phyloP scores from a whole-genome alignment of 2,329 filamentous ascomycete species.

The Arthroderma sp. region DNA sequence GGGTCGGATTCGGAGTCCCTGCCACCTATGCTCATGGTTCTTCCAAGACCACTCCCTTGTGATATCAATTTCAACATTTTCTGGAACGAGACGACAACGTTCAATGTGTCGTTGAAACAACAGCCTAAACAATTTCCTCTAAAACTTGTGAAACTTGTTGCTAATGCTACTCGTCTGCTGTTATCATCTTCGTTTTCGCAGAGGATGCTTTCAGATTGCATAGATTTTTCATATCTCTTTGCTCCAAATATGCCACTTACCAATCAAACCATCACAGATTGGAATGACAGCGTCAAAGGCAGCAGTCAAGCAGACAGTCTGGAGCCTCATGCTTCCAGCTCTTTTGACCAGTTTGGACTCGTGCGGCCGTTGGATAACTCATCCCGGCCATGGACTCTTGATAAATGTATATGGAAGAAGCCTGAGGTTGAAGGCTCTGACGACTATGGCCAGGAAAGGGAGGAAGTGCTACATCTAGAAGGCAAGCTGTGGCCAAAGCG shows the following conservation, averaged over 20 bases:
- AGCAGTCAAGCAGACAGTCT: constrained; percentile 5
- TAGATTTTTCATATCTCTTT: constrained; percentile 15
- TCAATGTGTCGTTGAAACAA: constrained; percentile 12
- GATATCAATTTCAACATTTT: constrained; percentile 17
- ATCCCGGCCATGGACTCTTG: constrained; percentile 12
- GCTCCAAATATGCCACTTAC: constrained; percentile 9
- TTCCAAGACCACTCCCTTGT: constrained; percentile 15
- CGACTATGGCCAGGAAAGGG: constrained; percentile 1
- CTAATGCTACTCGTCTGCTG: constrained; percentile 12
- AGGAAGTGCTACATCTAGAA: constrained; percentile 14
- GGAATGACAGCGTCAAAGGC: constrained; percentile 12
- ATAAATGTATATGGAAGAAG: constrained; percentile 10
- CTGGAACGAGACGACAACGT: constrained; percentile 17
- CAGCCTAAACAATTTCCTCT: constrained; percentile 1
- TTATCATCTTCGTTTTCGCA: constrained; percentile 13
- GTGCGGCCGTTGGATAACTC: constrained; percentile 9
- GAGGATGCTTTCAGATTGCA: constrained; percentile 9
- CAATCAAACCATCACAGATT: constrained; percentile 7
- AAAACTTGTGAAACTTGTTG: constrained; percentile 5
- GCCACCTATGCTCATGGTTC: constrained; percentile 12
- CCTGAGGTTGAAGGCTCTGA: constrained; percentile 1
- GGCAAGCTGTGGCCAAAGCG: constrained; percentile 20
- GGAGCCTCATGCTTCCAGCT: not conserved
- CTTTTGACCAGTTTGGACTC: constrained; percentile 11
- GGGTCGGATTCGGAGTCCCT: constrained; percentile 5